phyloP scores from a whole-genome alignment of 805 yeast genomes.

The Ogataea haglerorum region DNA sequence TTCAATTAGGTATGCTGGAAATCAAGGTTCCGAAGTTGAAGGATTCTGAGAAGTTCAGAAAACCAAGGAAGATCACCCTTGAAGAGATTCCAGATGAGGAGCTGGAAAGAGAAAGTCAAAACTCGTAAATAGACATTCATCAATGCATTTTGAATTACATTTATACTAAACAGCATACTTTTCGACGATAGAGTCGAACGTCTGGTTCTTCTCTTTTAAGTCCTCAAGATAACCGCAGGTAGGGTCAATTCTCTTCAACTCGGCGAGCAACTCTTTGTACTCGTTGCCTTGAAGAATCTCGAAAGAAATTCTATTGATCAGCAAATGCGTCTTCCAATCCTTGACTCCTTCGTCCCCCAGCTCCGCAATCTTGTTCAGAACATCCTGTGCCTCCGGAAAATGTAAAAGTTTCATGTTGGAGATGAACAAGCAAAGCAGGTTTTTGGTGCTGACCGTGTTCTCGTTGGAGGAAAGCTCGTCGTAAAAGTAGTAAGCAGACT shows the following conservation, averaged over 20 bases:
- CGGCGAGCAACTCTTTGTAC: slow-evolving; percentile 24
- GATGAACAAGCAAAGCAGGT: slow-evolving; percentile 62
- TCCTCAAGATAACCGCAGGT: slow-evolving; percentile 51
- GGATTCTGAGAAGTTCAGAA: slow-evolving; percentile 17
- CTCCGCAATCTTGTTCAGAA: slow-evolving; percentile 42
- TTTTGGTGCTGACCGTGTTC: slow-evolving; percentile 39
- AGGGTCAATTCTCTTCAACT: slow-evolving; percentile 47
- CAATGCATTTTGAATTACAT: not conserved
- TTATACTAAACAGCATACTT: slow-evolving; percentile 39
- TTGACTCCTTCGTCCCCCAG: slow-evolving; percentile 9
- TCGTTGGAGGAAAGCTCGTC: slow-evolving; percentile 75
- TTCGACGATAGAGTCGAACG: slow-evolving; percentile 67
- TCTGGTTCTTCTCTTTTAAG: slow-evolving; percentile 53
- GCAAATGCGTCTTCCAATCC: slow-evolving; percentile 40
- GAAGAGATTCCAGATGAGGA: slow-evolving; percentile 34
- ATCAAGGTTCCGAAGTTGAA: slow-evolving; percentile 45
- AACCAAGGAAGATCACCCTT: slow-evolving; percentile 24
- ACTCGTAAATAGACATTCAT: not conserved
- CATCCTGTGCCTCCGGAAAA: slow-evolving; percentile 76
- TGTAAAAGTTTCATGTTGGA: slow-evolving; percentile 77
- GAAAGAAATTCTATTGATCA: slow-evolving; percentile 65
- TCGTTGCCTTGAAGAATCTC: slow-evolving; percentile 51
- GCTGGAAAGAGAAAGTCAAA: slow-evolving; percentile 22
- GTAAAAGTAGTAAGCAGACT: slow-evolving; percentile 57
- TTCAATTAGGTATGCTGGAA: slow-evolving; percentile 51